A percentile compares a stretch with the other conserved stretches of the same genome.
These are phyloP conservation scores for Gynandropsis gynandra DNA, from an alignment of 345 rosid species.

Conservation along the genomic window DNA sequence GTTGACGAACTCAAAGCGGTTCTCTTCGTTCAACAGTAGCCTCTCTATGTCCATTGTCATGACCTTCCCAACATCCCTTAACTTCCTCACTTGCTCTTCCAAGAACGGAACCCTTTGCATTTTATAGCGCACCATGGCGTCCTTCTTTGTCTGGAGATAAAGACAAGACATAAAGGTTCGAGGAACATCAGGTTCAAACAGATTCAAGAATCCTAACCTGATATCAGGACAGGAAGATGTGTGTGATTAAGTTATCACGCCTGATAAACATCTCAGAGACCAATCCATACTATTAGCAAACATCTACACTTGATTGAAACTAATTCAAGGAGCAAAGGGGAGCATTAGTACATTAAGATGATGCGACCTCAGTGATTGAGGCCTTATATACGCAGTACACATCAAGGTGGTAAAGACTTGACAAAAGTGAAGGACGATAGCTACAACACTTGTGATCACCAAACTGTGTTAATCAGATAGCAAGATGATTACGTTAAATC, in stretches of 20 bases:
- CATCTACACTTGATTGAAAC: background rate
- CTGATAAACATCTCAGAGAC: too few species aligned
- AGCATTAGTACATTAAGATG: too few species aligned
- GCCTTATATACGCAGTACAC: too few species aligned
- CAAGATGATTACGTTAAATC: too few species aligned
- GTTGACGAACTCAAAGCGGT: conserved; percentile 64
- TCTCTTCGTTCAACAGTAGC: conserved; percentile 65
- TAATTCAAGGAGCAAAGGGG: too few species aligned
- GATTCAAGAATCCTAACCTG: background rate
- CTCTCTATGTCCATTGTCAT: conserved; percentile 66
- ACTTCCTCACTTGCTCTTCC: conserved; percentile 78
- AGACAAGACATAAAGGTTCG: conserved; percentile 2
- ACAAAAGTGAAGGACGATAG: too few species aligned
- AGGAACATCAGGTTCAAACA: background rate
- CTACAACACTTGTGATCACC: too few species aligned
- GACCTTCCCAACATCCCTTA: conserved; percentile 54
- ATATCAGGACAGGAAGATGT: background rate
- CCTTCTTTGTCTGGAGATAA: conserved; percentile 55
- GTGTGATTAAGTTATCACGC: too few species aligned
- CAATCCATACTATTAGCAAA: background rate
- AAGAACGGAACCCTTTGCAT: conserved; percentile 70
- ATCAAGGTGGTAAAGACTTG: too few species aligned
- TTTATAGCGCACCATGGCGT: conserved; percentile 53
- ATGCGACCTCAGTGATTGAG: too few species aligned
- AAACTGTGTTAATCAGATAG: too few species aligned